A percentile compares a stretch with the other conserved stretches of the same genome.
Conservation (phyloP, 805 yeast genomes). For the Pichia kluyveri region DNA sequence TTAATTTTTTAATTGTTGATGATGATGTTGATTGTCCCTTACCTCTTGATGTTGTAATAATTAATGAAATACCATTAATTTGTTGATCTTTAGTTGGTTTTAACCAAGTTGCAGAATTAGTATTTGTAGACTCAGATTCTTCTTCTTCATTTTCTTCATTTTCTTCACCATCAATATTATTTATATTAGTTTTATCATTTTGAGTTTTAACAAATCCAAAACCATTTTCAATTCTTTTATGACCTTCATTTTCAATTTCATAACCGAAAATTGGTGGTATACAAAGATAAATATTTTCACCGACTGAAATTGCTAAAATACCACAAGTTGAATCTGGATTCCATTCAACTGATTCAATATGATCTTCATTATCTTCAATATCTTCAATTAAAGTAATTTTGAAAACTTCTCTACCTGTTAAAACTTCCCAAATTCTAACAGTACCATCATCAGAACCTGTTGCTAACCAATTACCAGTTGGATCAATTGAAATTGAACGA, state of each 20-base stretch:
- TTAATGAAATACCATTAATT: constrained; percentile 59
- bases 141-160: constrained; percentile 28
- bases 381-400: constrained; percentile 39
- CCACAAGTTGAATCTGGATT: constrained; percentile 71
- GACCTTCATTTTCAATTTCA: constrained; percentile 75
- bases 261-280: constrained; percentile 91
- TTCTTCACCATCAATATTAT: constrained; percentile 21
- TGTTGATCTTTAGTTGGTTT: constrained; percentile 62
- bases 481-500: constrained; percentile 76
- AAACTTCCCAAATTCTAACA: constrained; percentile 91
- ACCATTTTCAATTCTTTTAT: constrained; percentile 75
- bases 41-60: constrained; percentile 45
- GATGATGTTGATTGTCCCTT: constrained; percentile 27
- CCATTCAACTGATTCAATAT: constrained; percentile 80
- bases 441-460: constrained; percentile 97
- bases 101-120: constrained; percentile 70
- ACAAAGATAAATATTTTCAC: constrained; percentile 66
- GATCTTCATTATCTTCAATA: constrained; percentile 57
- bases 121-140: constrained; percentile 21
- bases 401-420: constrained; percentile 91
- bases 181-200: constrained; percentile 19
- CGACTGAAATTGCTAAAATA: constrained; percentile 77
- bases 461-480: constrained; percentile 89
- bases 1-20: constrained; percentile 63
- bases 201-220: constrained; percentile 65